Evolutionary conservation across 2,329 filamentous ascomycete genomes (phyloP).

Genomic region (Celoporthe dispersa): DNA sequence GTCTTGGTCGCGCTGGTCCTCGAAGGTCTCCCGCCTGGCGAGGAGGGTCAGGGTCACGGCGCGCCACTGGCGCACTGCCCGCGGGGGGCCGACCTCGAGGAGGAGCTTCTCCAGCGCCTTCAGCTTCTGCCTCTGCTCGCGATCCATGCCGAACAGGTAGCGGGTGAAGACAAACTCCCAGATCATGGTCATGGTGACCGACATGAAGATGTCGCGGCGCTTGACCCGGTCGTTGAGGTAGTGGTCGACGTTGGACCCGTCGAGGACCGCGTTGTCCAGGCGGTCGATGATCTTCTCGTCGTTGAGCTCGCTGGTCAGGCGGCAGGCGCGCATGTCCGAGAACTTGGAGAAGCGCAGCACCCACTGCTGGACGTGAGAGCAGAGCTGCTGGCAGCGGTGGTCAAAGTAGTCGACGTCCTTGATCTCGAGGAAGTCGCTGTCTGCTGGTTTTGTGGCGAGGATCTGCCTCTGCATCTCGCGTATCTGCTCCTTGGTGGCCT

Average conservation of each 20-base stretch:
- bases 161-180: constrained; percentile 99
- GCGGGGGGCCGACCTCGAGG: constrained; percentile 80
- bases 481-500: constrained; percentile 69
- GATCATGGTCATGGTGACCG: constrained; percentile 97
- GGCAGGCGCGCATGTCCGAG: constrained; percentile 88
- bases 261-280: constrained; percentile 90
- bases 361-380: constrained; percentile 96
- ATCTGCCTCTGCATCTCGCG: constrained; percentile 63
- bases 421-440: constrained; percentile 75
- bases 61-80: constrained; percentile 96
- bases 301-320: constrained; percentile 79
- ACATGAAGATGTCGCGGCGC: constrained; percentile 96
- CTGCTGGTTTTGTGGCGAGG: constrained; percentile 58
- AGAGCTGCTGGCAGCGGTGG: constrained; percentile 89
- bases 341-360: constrained; percentile 97
- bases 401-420: constrained; percentile 96
- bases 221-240: constrained; percentile 87
- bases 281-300: constrained; percentile 94
- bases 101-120: constrained; percentile 94
- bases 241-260: constrained; percentile 88
- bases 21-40: constrained; percentile 78
- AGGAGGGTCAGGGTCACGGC: constrained; percentile 92
- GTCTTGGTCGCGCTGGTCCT: constrained; percentile 81
- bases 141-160: constrained; percentile 98
- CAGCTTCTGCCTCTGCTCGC: constrained; percentile 95